A percentile compares a stretch with the other conserved stretches of the same genome.
These are phyloP conservation scores for Saturnispora mendoncae DNA, from an alignment of 805 yeast genomes.

Conservation along the genomic window DNA sequence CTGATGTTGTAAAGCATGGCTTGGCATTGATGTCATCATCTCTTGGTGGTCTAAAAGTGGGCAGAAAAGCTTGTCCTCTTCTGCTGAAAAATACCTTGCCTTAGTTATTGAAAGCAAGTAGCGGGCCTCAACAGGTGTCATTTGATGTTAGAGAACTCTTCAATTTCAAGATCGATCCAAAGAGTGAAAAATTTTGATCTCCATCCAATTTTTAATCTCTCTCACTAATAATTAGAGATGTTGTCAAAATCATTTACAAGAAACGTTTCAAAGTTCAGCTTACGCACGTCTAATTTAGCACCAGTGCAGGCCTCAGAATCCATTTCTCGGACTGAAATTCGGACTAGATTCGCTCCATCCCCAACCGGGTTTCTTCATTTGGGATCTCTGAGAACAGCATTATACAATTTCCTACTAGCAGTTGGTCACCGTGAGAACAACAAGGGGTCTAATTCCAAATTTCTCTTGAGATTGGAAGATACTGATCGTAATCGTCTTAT, in stretches of 20 bases:
- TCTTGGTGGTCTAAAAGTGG: conserved; percentile 6
- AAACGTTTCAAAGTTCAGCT: neutral
- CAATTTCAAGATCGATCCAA: neutral
- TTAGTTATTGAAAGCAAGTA: conserved; percentile 1
- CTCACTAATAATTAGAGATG: neutral
- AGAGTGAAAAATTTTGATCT: neutral
- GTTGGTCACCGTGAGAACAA: conserved; percentile 7
- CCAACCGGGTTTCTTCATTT: conserved; percentile 95
- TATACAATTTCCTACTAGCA: conserved; percentile 82
- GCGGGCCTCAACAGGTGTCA: conserved; percentile 9
- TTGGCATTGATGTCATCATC: neutral
- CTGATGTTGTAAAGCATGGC: neutral
- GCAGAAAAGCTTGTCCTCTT: conserved; percentile 8
- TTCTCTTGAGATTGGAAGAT: conserved; percentile 79
- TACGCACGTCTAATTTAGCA: neutral
- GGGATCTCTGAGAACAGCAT: conserved; percentile 89
- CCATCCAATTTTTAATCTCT: neutral
- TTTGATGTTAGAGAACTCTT: neutral
- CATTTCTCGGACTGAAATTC: conserved; percentile 41
- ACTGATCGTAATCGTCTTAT: conserved; percentile 81
- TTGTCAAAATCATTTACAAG: neutral
- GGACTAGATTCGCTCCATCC: conserved; percentile 95
- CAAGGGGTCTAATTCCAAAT: conserved; percentile 67
- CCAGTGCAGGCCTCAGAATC: neutral
- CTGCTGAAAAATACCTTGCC: conserved; percentile 6